These are phyloP conservation scores for Gilbertella persicaria DNA, from an alignment of 371 early-diverging fungal species.

Conservation along the genomic window DNA sequence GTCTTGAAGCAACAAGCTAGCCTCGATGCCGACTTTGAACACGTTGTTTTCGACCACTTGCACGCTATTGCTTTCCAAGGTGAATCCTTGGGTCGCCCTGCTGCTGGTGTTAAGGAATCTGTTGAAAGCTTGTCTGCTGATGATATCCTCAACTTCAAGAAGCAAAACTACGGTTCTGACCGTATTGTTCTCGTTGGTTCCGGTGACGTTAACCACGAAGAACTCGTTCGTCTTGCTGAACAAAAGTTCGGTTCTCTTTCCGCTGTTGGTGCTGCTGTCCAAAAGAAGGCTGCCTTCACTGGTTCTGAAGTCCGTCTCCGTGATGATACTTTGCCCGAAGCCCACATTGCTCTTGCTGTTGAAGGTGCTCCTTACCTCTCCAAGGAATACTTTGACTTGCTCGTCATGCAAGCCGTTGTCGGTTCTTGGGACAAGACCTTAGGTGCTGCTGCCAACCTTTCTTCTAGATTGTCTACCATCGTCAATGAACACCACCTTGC, in stretches of 20 bases:
- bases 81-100: constrained; percentile 84
- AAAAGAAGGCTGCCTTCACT: constrained; percentile 68
- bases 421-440: constrained; percentile 93
- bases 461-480: constrained; percentile 82
- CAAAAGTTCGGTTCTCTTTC: constrained; percentile 74
- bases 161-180: constrained; percentile 86
- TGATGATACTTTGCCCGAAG: constrained; percentile 87
- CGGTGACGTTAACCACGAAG: constrained; percentile 91
- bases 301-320: constrained; percentile 92
- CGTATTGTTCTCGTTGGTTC: constrained; percentile 93
- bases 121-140: constrained; percentile 78
- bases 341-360: constrained; percentile 95
- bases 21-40: constrained; percentile 86
- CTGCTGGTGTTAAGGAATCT: constrained; percentile 86
- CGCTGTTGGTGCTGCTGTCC: constrained; percentile 36
- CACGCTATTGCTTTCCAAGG: constrained; percentile 94
- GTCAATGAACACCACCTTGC: constrained; percentile 82
- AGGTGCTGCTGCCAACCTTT: constrained; percentile 81
- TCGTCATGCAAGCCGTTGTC: constrained; percentile 89
- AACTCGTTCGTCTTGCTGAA: constrained; percentile 88
- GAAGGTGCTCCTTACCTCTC: constrained; percentile 90
- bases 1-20: constrained; percentile 90
- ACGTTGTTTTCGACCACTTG: constrained; percentile 87
- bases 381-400: constrained; percentile 91
- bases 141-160: constrained; percentile 82